Evolutionary conservation across 768 basidiomycete species (phyloP).

Genomic region (Cyclocybe aegerita): DNA sequence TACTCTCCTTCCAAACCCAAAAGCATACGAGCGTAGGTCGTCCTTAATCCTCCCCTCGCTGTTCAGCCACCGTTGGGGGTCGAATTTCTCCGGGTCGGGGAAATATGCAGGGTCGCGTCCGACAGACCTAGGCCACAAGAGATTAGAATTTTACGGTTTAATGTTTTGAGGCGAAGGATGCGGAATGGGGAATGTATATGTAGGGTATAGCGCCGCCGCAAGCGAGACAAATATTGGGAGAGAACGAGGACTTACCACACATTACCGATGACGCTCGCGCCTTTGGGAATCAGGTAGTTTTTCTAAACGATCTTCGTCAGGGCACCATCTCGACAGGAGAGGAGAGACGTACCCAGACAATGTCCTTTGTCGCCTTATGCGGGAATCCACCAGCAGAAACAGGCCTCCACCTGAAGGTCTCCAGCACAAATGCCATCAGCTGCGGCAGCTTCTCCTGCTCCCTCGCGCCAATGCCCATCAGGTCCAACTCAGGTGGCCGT

Average conservation of each 20-base stretch:
- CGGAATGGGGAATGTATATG: too few species aligned
- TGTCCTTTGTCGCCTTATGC: conserved; percentile 64
- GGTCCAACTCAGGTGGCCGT: conserved; percentile 34
- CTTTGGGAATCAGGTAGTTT: conserved; percentile 52
- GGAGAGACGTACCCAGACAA: conserved; percentile 50
- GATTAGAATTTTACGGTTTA: neutral
- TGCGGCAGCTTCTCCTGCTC: conserved; percentile 42
- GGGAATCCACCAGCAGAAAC: conserved; percentile 56
- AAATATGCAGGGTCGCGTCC: conserved; percentile 56
- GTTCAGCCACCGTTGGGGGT: conserved; percentile 58
- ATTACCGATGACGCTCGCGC: conserved; percentile 59
- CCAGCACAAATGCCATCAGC: conserved; percentile 49
- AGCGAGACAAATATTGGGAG: neutral
- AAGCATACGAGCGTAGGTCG: conserved; percentile 51
- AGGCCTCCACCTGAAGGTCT: conserved; percentile 52
- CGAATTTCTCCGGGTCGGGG: conserved; percentile 57
- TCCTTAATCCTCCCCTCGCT: conserved; percentile 44
- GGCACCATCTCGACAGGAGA: neutral
- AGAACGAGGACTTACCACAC: conserved; percentile 41
- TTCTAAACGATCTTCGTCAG: conserved; percentile 23
- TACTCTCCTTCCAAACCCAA: conserved; percentile 59
- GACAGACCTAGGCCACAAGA: conserved; percentile 39
- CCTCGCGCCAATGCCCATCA: neutral
- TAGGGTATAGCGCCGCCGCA: too few species aligned
- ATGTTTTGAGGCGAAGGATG: too few species aligned